These are phyloP conservation scores for Allomyces javanicus DNA, from an alignment of 192 early-diverging fungal genomes.

Conservation along the genomic window DNA sequence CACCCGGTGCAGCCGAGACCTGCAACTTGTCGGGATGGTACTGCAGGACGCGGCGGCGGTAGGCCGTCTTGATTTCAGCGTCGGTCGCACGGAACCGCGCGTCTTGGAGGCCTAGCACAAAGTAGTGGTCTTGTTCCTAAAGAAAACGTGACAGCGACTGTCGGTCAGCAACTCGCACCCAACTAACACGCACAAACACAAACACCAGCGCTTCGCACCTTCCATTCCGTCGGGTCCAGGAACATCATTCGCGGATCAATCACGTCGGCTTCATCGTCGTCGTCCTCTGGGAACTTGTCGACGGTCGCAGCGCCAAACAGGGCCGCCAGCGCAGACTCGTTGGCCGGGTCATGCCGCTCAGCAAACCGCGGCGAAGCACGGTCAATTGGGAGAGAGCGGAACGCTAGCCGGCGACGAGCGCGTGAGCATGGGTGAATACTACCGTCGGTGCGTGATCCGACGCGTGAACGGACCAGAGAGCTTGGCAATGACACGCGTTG, in stretches of 20 bases:
- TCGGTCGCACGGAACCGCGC: slow-evolving; percentile 44
- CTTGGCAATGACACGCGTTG: not conserved
- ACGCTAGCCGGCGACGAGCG: too few species aligned
- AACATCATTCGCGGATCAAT: slow-evolving; percentile 37
- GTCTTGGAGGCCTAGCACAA: slow-evolving; percentile 45
- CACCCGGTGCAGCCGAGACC: slow-evolving; percentile 7
- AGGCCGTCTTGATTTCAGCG: slow-evolving; percentile 54
- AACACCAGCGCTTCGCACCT: slow-evolving; percentile 16
- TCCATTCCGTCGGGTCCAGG: slow-evolving; percentile 55
- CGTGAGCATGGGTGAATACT: too few species aligned
- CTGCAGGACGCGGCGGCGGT: slow-evolving; percentile 22
- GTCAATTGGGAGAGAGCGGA: not conserved
- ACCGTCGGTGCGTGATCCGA: too few species aligned
- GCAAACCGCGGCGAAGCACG: not conserved
- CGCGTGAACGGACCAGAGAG: not conserved
- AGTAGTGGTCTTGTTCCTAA: slow-evolving; percentile 61
- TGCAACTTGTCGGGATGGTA: slow-evolving; percentile 60
- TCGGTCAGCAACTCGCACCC: too few species aligned
- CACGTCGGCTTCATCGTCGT: slow-evolving; percentile 17
- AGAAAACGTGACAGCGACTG: too few species aligned
- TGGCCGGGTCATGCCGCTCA: not conserved
- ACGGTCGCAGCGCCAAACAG: not conserved
- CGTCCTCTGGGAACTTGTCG: slow-evolving; percentile 5
- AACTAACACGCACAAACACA: not conserved
- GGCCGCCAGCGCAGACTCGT: not conserved